Conservation (phyloP, 176 grass and related monocot species). For the Carex kokanica region DNA sequence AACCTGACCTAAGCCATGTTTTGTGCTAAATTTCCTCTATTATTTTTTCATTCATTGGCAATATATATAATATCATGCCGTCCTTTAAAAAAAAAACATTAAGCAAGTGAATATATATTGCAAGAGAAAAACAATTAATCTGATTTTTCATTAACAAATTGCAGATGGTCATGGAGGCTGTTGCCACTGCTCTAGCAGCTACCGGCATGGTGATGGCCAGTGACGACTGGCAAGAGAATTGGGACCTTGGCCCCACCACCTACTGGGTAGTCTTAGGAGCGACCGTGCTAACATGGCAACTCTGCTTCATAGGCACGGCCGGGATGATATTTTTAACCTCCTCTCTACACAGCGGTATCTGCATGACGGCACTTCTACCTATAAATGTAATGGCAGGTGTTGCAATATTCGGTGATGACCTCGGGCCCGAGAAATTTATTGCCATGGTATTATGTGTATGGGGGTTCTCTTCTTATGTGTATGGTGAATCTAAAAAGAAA, state of each 20-base stretch:
- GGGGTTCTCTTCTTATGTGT: constrained; percentile 88
- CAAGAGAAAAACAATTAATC: background rate
- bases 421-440: constrained; percentile 63
- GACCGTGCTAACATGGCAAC: constrained; percentile 67
- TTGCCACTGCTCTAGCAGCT: constrained; percentile 63
- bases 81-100: background rate
- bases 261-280: constrained; percentile 61
- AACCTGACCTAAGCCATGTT: background rate
- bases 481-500: constrained; percentile 59
- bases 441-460: constrained; percentile 75
- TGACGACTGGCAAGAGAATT: constrained; percentile 40
- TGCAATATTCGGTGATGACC: constrained; percentile 49
- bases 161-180: constrained; percentile 70
- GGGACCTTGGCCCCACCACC: constrained; percentile 44
- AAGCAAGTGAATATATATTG: background rate
- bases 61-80: background rate
- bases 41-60: background rate
- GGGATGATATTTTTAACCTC: constrained; percentile 86
- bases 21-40: background rate
- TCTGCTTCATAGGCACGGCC: constrained; percentile 87
- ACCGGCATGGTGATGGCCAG: constrained; percentile 37
- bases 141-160: background rate
- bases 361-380: constrained; percentile 83
- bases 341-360: constrained; percentile 87
- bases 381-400: constrained; percentile 85